Base-by-base conservation (phyloP, 768 basidiomycete species). In the Leccinum variicolor region DNA sequence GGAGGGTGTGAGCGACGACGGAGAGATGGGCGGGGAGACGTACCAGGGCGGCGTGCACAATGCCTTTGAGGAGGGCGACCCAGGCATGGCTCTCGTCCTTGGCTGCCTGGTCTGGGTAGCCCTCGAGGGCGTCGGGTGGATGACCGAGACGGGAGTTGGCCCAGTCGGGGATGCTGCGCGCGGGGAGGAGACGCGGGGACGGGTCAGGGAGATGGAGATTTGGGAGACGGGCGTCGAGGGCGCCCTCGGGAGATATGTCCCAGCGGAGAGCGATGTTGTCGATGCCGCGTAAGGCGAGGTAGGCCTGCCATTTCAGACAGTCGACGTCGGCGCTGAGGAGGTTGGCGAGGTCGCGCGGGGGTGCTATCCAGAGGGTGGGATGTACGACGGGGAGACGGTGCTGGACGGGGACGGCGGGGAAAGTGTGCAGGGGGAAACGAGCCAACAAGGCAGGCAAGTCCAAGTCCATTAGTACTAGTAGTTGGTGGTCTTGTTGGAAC, bases 291-390 rank as follows among this genome's bases (percentile, higher is more conserved):
- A 83, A 74, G 6, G 85, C 50, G 87, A 82, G 25, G 64, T 88
- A 92, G 0, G 92, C 89, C 71, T 94, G 92, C 91, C 91, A 93
- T 73, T 91, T 92, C 67, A 94, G 81, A 69, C 91, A 93, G 64
- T 92, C 90, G 63, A 92, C 85, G 73, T 93, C 91, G 53, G 78
- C 70, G 72, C 89, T 90, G 59, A 93, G 80, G 3, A 74, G 64
- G 51, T 64, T 62, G 29, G 64, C 29, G 60, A 58, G 15, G 50
- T 51, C 59, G 53, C 68, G 63, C 2, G 84, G 86, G 21, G 83
- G 80, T 15, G 76, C 76, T 23, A 92, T 82, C 87, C 89, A 91
- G 47, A 93, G 79, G 0, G 85, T 75, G 23, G 88, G 65, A 72
- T 76, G 61, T 2, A 58, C 58, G 17, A 71, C 55, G 17, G 66